These are phyloP conservation scores for Acer saccharum DNA, from an alignment of 345 rosid genomes.

Conservation along the genomic window DNA sequence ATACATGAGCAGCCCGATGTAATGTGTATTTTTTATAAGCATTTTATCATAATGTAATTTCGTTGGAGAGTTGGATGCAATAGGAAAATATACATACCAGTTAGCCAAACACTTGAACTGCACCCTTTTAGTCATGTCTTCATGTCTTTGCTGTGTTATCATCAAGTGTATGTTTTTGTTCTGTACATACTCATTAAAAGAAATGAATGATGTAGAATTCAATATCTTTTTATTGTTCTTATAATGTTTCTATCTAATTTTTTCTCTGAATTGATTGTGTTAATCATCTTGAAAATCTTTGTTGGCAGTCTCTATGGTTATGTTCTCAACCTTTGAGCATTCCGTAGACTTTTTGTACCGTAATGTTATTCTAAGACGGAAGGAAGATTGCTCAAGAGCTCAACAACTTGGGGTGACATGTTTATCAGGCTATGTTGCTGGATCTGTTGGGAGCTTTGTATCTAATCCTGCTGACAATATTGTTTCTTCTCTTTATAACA, in stretches of 20 bases:
- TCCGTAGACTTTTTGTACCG: slow-evolving; percentile 57
- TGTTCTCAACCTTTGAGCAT: slow-evolving; percentile 83
- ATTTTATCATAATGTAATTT: not conserved
- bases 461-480: slow-evolving; percentile 71
- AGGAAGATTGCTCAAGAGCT: slow-evolving; percentile 61
- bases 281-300: slow-evolving; percentile 6
- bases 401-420: slow-evolving; percentile 78
- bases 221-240: not conserved
- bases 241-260: not conserved
- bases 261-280: not conserved
- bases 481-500: slow-evolving; percentile 54
- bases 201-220: not conserved
- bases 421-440: slow-evolving; percentile 77
- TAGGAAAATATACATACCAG: not conserved
- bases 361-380: slow-evolving; percentile 43
- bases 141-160: slow-evolving; percentile 1
- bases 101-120: not conserved
- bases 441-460: slow-evolving; percentile 60
- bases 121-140: not conserved
- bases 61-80: not conserved
- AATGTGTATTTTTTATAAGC: not conserved
- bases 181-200: not conserved
- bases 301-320: slow-evolving; percentile 62
- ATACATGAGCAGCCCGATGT: not conserved
- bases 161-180: not conserved